A percentile compares a stretch with the other conserved stretches of the same genome.
Evolutionary conservation across 2,329 filamentous ascomycete genomes (phyloP).

Genomic region (Zymoseptoria brevis): DNA sequence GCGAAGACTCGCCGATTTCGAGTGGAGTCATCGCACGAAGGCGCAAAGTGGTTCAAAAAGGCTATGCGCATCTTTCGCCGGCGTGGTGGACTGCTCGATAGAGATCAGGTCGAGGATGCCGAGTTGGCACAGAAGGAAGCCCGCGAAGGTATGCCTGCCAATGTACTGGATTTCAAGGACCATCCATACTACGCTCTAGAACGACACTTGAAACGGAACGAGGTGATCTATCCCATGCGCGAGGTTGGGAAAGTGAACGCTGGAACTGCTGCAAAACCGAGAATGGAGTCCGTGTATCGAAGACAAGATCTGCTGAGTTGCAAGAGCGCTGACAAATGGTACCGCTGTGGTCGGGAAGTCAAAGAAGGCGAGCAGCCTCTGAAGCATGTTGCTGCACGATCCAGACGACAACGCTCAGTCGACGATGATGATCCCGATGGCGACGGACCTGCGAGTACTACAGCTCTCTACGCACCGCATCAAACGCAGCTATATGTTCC

Average conservation of each 20-base stretch:
- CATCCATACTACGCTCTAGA: slow-evolving; percentile 58
- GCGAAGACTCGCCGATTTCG: slow-evolving; percentile 77
- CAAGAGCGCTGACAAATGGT: slow-evolving; percentile 81
- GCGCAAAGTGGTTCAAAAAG: slow-evolving; percentile 49
- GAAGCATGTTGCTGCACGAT: slow-evolving; percentile 52
- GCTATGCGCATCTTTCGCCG: slow-evolving; percentile 40
- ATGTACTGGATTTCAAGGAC: slow-evolving; percentile 35
- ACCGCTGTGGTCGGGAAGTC: slow-evolving; percentile 73
- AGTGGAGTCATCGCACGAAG: slow-evolving; percentile 59
- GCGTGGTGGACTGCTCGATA: slow-evolving; percentile 38
- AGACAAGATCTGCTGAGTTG: slow-evolving; percentile 72
- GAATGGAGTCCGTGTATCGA: slow-evolving; percentile 72
- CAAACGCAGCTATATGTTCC: slow-evolving; percentile 66
- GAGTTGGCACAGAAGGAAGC: slow-evolving; percentile 65
- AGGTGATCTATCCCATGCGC: slow-evolving; percentile 67
- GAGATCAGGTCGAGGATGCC: slow-evolving; percentile 77
- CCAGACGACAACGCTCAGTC: slow-evolving; percentile 12
- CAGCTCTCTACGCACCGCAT: slow-evolving; percentile 51
- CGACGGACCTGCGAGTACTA: slow-evolving; percentile 40
- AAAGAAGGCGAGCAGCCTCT: slow-evolving; percentile 70
- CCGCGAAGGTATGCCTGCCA: slow-evolving; percentile 52
- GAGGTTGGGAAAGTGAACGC: slow-evolving; percentile 70
- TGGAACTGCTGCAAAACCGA: slow-evolving; percentile 47
- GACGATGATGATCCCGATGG: slow-evolving; percentile 29
- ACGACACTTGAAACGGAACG: slow-evolving; percentile 72